Percentiles rank a stretch among this genome's conserved stretches.
Conservation (phyloP, 805 yeast species). For the Barnettozyma pratensis region DNA sequence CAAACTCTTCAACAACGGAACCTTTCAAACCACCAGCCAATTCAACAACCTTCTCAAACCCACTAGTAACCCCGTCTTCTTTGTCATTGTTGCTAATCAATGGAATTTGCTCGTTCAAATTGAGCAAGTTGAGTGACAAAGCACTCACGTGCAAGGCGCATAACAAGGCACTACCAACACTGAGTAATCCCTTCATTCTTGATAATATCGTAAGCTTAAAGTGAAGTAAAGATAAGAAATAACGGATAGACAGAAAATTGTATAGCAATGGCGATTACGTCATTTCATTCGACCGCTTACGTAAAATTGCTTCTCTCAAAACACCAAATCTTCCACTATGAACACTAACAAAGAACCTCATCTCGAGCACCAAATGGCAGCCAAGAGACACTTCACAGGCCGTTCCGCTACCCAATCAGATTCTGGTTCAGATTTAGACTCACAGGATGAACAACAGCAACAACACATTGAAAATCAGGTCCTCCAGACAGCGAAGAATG, state of each 20-base stretch:
- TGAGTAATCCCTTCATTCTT: not conserved
- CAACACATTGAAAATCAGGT: constrained; percentile 4
- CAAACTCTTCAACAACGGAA: constrained; percentile 8
- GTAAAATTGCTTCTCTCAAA: no score
- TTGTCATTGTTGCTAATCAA: not conserved
- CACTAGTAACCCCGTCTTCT: not conserved
- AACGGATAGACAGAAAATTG: no score
- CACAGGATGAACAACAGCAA: not conserved
- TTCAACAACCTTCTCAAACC: not conserved
- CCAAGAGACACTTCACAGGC: constrained; percentile 11
- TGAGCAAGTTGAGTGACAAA: not conserved
- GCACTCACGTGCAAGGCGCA: not conserved
- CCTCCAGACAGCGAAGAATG: constrained; percentile 19
- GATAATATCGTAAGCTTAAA: no score
- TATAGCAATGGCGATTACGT: no score
- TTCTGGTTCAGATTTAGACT: not conserved
- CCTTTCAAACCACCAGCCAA: constrained; percentile 5
- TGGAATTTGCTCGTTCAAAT: not conserved
- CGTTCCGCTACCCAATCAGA: not conserved
- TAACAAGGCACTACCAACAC: not conserved
- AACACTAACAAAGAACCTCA: no score
- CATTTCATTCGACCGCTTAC: no score
- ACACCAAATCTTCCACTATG: no score
- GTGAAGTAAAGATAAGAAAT: no score
- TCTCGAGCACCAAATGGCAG: not conserved